Evolutionary conservation across 1,284 basidiomycete species (phyloP).

Genomic region (Rhodotorula sp.): DNA sequence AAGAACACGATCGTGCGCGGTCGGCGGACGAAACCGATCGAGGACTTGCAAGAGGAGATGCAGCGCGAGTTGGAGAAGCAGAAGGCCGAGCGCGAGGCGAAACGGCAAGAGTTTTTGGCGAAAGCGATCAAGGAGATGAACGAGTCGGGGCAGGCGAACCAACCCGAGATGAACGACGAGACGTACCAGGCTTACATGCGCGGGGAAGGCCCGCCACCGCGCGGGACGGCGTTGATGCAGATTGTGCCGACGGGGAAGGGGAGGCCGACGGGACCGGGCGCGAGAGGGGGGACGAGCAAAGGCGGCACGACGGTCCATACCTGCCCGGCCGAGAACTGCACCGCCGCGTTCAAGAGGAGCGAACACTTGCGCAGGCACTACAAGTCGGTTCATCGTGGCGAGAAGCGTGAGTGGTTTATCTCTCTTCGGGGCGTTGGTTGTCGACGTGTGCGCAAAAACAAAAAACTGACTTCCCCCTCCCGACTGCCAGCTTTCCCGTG

Average conservation of each 20-base stretch:
- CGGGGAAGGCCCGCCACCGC: no score
- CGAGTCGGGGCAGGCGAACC: background rate
- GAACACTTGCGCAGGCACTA: constrained; percentile 41
- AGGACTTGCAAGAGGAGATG: constrained; percentile 11
- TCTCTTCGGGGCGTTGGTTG: no score
- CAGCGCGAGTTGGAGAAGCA: background rate
- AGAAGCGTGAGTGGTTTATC: constrained; percentile 27
- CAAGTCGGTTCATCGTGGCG: constrained; percentile 36
- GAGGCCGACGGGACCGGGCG: background rate
- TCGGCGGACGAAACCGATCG: constrained; percentile 13
- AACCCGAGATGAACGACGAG: background rate
- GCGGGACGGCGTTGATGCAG: background rate
- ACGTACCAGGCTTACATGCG: background rate
- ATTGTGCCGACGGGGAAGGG: background rate
- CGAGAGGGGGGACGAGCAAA: constrained; percentile 10
- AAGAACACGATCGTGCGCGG: constrained; percentile 34
- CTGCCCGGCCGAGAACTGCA: constrained; percentile 37
- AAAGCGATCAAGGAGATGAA: background rate
- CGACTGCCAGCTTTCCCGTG: constrained; percentile 32
- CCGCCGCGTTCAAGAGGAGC: constrained; percentile 39
- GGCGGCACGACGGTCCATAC: constrained; percentile 26
- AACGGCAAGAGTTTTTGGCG: background rate
- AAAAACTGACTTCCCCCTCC: background rate
- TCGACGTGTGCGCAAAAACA: background rate
- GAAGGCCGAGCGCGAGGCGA: no score